These are phyloP conservation scores for Pichia terricola DNA, from an alignment of 1,139 yeast genomes.

Conservation along the genomic window DNA sequence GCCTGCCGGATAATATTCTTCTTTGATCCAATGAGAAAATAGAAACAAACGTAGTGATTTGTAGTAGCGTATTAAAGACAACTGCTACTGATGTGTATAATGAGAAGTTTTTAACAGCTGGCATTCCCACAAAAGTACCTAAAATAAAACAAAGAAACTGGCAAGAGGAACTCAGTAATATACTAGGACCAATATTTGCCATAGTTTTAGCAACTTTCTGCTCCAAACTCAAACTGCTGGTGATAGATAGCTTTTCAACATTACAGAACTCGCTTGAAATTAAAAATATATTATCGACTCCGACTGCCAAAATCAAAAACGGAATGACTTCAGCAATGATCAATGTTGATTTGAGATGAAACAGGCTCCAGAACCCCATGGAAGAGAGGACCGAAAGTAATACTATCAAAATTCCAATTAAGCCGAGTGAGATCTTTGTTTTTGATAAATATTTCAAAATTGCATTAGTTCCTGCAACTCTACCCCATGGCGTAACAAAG, in stretches of 20 bases:
- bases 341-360: slow-evolving; percentile 76
- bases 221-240: slow-evolving; percentile 33
- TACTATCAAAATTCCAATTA: slow-evolving; percentile 75
- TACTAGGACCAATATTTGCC: slow-evolving; percentile 78
- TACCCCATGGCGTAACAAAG: slow-evolving; percentile 9
- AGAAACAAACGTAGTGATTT: slow-evolving; percentile 73
- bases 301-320: slow-evolving; percentile 85
- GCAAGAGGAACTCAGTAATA: slow-evolving; percentile 63
- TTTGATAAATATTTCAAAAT: slow-evolving; percentile 31
- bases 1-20: slow-evolving; percentile 47
- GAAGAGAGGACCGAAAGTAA: slow-evolving; percentile 70
- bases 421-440: slow-evolving; percentile 68
- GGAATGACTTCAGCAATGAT: slow-evolving; percentile 97
- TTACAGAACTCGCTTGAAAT: slow-evolving; percentile 69
- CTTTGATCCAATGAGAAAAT: slow-evolving; percentile 59
- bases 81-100: slow-evolving; percentile 84
- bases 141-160: slow-evolving; percentile 71
- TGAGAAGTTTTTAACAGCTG: slow-evolving; percentile 92
- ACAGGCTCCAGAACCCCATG: slow-evolving; percentile 66
- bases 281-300: slow-evolving; percentile 87
- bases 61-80: slow-evolving; percentile 63
- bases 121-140: slow-evolving; percentile 82
- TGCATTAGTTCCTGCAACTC: slow-evolving; percentile 11
- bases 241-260: slow-evolving; percentile 34
- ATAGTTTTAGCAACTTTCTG: slow-evolving; percentile 55